A percentile compares a stretch with the other conserved stretches of the same genome.
Evolutionary conservation across 164 flowering plant species (phyloP).

Genomic region (Echeveria elegans): DNA sequence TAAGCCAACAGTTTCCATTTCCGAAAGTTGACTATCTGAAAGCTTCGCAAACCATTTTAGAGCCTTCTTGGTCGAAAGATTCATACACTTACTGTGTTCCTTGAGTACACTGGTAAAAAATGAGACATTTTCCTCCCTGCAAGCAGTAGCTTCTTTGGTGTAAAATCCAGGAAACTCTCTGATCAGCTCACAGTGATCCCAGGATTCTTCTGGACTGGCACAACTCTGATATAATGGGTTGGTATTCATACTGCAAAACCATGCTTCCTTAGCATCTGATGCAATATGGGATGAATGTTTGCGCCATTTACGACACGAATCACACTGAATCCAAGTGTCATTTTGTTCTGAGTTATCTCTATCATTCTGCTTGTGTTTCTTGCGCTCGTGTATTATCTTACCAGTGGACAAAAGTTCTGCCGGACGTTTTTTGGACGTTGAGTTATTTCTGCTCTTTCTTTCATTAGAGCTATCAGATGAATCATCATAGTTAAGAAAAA

Average conservation of each 20-base stretch:
- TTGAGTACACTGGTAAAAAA: constrained; percentile 76
- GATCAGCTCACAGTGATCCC: constrained; percentile 39
- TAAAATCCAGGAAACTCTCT: constrained; percentile 68
- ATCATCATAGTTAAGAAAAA: constrained; percentile 34
- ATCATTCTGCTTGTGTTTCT: constrained; percentile 16
- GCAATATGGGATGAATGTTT: constrained; percentile 32
- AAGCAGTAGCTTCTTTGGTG: constrained; percentile 52
- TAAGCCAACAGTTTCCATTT: constrained; percentile 77
- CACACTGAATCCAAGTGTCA: constrained; percentile 94
- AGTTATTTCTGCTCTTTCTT: constrained; percentile 16
- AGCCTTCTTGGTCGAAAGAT: constrained; percentile 56
- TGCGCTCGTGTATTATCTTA: constrained; percentile 3
- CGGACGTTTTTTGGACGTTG: constrained; percentile 14
- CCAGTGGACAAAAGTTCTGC: constrained; percentile 10
- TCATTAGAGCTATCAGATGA: constrained; percentile 14
- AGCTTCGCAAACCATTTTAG: constrained; percentile 74
- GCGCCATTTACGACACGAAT: constrained; percentile 86
- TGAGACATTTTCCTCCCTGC: constrained; percentile 51
- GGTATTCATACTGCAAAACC: constrained; percentile 92
- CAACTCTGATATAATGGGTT: constrained; percentile 64
- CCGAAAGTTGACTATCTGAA: constrained; percentile 44
- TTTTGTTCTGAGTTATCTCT: constrained; percentile 21
- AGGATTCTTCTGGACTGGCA: constrained; percentile 61
- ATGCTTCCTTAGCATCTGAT: constrained; percentile 43
- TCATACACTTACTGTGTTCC: constrained; percentile 45